Percentiles rank a stretch among this genome's conserved stretches.
phyloP scores from a whole-genome alignment of 2,329 filamentous ascomycete species.

The Metarhizium rileyi region DNA sequence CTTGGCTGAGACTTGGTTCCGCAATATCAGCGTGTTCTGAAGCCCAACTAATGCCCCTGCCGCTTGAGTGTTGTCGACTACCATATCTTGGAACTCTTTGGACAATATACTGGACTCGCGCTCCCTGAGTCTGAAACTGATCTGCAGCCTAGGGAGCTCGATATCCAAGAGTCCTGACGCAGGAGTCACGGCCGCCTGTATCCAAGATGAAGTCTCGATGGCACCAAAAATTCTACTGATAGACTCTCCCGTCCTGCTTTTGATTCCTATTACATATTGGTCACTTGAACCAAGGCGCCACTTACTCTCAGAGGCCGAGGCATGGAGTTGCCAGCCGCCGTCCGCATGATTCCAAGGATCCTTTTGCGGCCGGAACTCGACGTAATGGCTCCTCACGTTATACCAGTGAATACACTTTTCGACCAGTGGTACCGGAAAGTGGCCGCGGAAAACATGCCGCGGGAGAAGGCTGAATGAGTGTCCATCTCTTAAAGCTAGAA shows the following conservation, averaged over 20 bases:
- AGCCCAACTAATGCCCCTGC: constrained; percentile 40
- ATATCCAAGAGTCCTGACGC: constrained; percentile 20
- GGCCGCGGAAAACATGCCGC: constrained; percentile 12
- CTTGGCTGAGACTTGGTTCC: constrained; percentile 4
- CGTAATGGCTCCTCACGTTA: constrained; percentile 12
- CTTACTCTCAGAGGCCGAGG: neutral
- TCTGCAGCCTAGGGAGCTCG: constrained; percentile 34
- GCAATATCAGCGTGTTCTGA: constrained; percentile 34
- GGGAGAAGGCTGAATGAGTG: constrained; percentile 24
- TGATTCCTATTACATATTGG: constrained; percentile 12
- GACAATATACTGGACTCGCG: constrained; percentile 25
- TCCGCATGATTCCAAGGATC: constrained; percentile 17
- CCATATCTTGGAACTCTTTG: constrained; percentile 38
- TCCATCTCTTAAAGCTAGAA: constrained; percentile 16
- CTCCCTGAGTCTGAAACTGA: constrained; percentile 32
- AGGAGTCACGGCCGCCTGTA: neutral
- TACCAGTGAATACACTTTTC: constrained; percentile 38
- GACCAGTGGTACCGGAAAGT: constrained; percentile 28
- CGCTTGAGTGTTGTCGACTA: constrained; percentile 26
- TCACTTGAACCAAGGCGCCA: neutral
- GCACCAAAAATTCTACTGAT: neutral
- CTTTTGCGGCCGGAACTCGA: constrained; percentile 23
- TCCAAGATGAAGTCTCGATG: neutral
- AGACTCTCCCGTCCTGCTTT: neutral
- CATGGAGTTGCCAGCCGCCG: neutral